Evolutionary conservation across 495 filamentous ascomycete genomes (phyloP).

Genomic region (Corynascus novoguineensis): DNA sequence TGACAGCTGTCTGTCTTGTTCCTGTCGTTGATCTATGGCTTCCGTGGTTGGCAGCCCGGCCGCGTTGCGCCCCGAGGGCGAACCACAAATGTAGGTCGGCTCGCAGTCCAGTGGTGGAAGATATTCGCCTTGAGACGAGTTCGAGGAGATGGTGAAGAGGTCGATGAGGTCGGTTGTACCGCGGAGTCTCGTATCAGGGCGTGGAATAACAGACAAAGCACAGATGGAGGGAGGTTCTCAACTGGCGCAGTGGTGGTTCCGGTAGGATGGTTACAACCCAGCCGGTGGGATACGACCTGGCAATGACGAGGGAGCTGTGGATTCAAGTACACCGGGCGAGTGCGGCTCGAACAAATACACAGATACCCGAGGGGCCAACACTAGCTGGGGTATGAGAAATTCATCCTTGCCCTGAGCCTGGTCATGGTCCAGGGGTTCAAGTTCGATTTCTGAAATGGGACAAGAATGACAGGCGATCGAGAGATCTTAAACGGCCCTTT

Average conservation of each 20-base stretch:
- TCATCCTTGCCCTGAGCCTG: conserved; percentile 1
- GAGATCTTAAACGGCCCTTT: background rate
- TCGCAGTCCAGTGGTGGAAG: background rate
- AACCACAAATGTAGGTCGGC: background rate
- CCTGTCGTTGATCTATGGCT: background rate
- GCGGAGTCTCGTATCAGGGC: background rate
- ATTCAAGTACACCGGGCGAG: conserved; percentile 14
- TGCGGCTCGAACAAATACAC: background rate
- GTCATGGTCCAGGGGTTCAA: background rate
- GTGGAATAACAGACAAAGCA: background rate
- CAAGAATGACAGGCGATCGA: background rate
- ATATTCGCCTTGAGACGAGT: background rate
- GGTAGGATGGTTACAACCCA: conserved; percentile 1
- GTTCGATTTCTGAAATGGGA: conserved; percentile 4
- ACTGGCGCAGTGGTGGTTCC: background rate
- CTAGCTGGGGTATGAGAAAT: conserved; percentile 7
- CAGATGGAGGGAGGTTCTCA: background rate
- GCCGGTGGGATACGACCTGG: background rate
- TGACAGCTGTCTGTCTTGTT: background rate
- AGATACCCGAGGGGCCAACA: conserved; percentile 6
- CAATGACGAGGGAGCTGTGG: conserved; percentile 7
- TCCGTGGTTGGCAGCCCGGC: background rate
- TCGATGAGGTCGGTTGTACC: background rate
- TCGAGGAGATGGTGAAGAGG: background rate
- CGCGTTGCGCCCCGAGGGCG: background rate